Base-by-base conservation (phyloP, 768 basidiomycete species). In the Collybia mongolica region DNA sequence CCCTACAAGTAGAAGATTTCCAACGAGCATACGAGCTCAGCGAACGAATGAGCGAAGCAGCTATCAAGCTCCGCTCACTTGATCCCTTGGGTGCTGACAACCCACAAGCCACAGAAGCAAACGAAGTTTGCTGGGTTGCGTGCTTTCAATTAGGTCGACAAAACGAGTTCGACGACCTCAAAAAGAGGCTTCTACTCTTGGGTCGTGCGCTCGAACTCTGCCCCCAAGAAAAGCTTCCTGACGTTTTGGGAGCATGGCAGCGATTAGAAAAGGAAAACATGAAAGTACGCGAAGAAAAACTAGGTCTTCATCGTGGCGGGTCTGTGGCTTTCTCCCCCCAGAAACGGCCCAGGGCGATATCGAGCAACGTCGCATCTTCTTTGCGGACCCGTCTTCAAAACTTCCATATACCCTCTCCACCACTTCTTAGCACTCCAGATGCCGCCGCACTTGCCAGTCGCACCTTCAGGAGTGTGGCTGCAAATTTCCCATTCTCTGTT, bases 101-200 rank as follows among this genome's bases (percentile, higher is more conserved):
- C 32, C 63, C 67, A 12, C 65, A 67, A 49, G 58, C 82, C 23
- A 65, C 70, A 50, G 84, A 88, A 52, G 88, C 87, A 1, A 78
- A 77, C 41, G 87, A 93, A 56, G 86, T 94, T 29, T 91, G 88
- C 55, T 98, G 95, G 95, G 83, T 88, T 22, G 83, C 88, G 2
- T 93, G 90, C 62, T 92, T 86, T 69, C 87, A 91, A 66, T 80
- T 98, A 2, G 95, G 92, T 14, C 81, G 86, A 51, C 88, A 93
- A 56, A 74, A 82, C 6, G 91, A 89, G 59, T 94, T 86, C 60
- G 60, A 75, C 1, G 86, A 94, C 52, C 66, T 81, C 5, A 66
- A 77, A 9, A 81, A 83, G 57, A 89, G 88, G 61, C 73, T 93
- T 52, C 71, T 68, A 1, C 74, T 96, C 1, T 67, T 98, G 17